These are phyloP conservation scores for Colletotrichum orbiculare DNA, from an alignment of 2,329 filamentous ascomycete genomes.

Conservation along the genomic window DNA sequence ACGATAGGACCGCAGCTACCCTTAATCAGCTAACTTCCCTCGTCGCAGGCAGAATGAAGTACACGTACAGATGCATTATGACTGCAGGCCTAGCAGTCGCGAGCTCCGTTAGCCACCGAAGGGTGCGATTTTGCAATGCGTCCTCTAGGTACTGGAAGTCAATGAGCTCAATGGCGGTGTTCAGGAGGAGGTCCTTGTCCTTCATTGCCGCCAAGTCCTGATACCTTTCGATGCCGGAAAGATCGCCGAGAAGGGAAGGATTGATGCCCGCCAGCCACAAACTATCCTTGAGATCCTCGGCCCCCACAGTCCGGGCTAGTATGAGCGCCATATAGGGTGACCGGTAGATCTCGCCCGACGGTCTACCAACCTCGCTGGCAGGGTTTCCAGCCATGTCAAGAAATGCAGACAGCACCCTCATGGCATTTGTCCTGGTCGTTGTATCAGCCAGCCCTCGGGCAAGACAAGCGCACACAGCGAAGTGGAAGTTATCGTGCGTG, in stretches of 20 bases:
- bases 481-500: slow-evolving; percentile 72
- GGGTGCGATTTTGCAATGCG: slow-evolving; percentile 66
- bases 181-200: slow-evolving; percentile 72
- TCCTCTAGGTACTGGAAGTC: slow-evolving; percentile 76
- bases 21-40: slow-evolving; percentile 36
- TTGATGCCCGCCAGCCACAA: slow-evolving; percentile 70
- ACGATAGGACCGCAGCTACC: slow-evolving; percentile 66
- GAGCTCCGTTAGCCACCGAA: slow-evolving; percentile 70
- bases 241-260: slow-evolving; percentile 53
- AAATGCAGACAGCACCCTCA: slow-evolving; percentile 71
- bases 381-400: slow-evolving; percentile 62
- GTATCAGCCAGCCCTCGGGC: slow-evolving; percentile 73
- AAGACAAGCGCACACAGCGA: slow-evolving; percentile 72
- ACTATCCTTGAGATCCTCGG: slow-evolving; percentile 71
- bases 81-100: slow-evolving; percentile 66
- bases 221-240: slow-evolving; percentile 52
- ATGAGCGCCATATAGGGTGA: slow-evolving; percentile 72
- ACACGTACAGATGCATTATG: slow-evolving; percentile 66
- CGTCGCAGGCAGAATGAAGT: neutral
- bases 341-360: slow-evolving; percentile 38
- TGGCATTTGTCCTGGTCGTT: slow-evolving; percentile 66
- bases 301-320: slow-evolving; percentile 64
- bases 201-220: slow-evolving; percentile 60
- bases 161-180: slow-evolving; percentile 71
- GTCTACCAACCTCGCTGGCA: slow-evolving; percentile 31